A percentile compares a stretch with the other conserved stretches of the same genome.
Conservation (phyloP, 2,329 filamentous ascomycete species). For the Epichloe typhina region DNA sequence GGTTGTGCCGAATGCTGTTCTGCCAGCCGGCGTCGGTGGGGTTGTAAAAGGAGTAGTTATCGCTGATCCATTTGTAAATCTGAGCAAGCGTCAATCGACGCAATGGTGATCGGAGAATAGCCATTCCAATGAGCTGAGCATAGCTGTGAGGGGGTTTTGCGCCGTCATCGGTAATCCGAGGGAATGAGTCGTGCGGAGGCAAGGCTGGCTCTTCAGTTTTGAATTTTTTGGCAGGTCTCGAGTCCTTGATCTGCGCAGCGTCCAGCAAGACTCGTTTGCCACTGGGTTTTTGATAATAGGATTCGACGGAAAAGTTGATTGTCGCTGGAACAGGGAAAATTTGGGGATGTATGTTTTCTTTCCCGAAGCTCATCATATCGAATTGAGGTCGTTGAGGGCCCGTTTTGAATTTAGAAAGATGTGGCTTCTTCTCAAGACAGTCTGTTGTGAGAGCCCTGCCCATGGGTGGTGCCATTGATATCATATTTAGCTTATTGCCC, state of each 20-base stretch:
- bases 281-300: slow-evolving; percentile 37
- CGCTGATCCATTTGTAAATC: slow-evolving; percentile 99
- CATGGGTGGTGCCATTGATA: slow-evolving; percentile 53
- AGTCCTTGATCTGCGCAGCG: slow-evolving; percentile 58
- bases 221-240: slow-evolving; percentile 48
- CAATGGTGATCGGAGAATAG: slow-evolving; percentile 74
- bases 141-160: slow-evolving; percentile 92
- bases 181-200: slow-evolving; percentile 68
- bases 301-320: slow-evolving; percentile 37
- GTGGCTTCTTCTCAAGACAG: slow-evolving; percentile 54
- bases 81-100: slow-evolving; percentile 79
- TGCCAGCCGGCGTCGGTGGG: slow-evolving; percentile 85
- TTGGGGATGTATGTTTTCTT: slow-evolving; percentile 43
- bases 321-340: slow-evolving; percentile 34
- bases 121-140: slow-evolving; percentile 90
- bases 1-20: slow-evolving; percentile 96
- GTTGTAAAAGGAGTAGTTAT: slow-evolving; percentile 80
- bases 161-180: slow-evolving; percentile 70
- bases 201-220: slow-evolving; percentile 45
- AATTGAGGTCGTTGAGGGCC: slow-evolving; percentile 38
- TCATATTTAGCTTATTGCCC: slow-evolving; percentile 50
- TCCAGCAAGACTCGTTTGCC: slow-evolving; percentile 57
- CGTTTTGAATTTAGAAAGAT: slow-evolving; percentile 46
- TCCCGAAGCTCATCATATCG: slow-evolving; percentile 31
- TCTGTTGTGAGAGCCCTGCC: slow-evolving; percentile 44